Base-by-base conservation (phyloP, 768 basidiomycete species). In the Tulasnella sp. region DNA sequence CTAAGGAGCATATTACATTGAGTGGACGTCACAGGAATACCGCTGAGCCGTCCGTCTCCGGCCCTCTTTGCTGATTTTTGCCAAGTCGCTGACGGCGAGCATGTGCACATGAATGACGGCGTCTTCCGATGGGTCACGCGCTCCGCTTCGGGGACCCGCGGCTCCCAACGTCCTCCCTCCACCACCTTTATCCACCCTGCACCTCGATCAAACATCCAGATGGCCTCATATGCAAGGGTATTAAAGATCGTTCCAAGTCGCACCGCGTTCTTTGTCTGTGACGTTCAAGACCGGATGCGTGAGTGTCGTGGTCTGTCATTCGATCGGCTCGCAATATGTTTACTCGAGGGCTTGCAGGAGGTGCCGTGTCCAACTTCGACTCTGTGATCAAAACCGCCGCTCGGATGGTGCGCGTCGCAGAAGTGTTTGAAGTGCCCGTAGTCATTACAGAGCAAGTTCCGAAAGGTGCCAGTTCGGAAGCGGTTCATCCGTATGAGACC, bases 361-460 rank as follows among this genome's bases (percentile, higher is more conserved):
- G 74, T 0, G 78, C 85, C 26, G 89, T 95, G 75, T 81, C 89
- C 76, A 87, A 85, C 26, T 95, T 89, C 78, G 87, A 90, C 40
- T 83, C 87, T 74, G 84, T 95, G 75, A 84, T 90, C 26, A 76
- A 82, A 36, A 91, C 89, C 1, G 85, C 86, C 22, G 87, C 86
- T 79, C 95, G 94, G 80, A 86, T 95, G 83, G 78, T 94, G 77
- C 88, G 85, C 78, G 76, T 91, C 17, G 90, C 91, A 12, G 88
- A 89, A 83, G 91, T 89, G 69, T 82, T 90, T 47, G 82, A 86
- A 67, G 85, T 91, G 62, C 88, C 88, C 52, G 88, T 95, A 11
- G 78, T 95, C n/a, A 86, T 83, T 29, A 95, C 94, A 0, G 94
- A 93, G 74, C 94, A 96, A 80, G 91, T 92, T 77, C 84, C 90